Evolutionary conservation across 768 basidiomycete genomes (phyloP).

Genomic region (Lactarius sp.): DNA sequence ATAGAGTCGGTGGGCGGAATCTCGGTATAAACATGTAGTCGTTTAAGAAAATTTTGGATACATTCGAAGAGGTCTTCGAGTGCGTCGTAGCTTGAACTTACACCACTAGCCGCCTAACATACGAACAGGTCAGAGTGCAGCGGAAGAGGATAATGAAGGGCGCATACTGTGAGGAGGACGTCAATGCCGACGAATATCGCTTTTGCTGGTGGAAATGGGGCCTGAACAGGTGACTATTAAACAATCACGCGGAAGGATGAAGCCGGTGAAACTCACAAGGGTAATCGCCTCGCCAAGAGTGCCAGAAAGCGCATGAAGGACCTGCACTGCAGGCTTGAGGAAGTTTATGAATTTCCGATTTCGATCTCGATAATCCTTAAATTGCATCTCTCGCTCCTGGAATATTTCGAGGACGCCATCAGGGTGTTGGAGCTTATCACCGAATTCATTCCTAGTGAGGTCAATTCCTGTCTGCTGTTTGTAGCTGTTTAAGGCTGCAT

Average conservation of each 20-base stretch:
- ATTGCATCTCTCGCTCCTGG: conserved; percentile 1
- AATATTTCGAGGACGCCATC: neutral
- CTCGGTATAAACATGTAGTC: neutral
- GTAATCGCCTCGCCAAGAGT: too few relatives aligned
- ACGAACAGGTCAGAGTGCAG: neutral
- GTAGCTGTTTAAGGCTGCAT: too few relatives aligned
- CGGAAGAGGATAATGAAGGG: neutral
- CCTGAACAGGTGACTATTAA: neutral
- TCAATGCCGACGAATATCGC: conserved; percentile 13
- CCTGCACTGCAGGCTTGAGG: too few relatives aligned
- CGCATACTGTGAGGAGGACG: neutral
- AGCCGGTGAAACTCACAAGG: neutral
- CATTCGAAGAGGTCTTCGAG: too few relatives aligned
- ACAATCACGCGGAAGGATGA: neutral
- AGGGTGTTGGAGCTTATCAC: neutral
- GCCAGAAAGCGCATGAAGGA: too few relatives aligned
- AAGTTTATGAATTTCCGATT: too few relatives aligned
- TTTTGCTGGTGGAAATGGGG: neutral
- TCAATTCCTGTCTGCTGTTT: conserved; percentile 13
- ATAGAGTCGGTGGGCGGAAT: neutral
- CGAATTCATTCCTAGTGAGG: neutral
- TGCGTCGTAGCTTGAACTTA: conserved; percentile 1
- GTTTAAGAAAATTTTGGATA: too few relatives aligned
- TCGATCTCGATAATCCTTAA: conserved; percentile 15
- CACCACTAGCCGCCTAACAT: neutral